Conservation (phyloP, 139 green algal genomes). For the Mesotaenium endlicherianum region DNA sequence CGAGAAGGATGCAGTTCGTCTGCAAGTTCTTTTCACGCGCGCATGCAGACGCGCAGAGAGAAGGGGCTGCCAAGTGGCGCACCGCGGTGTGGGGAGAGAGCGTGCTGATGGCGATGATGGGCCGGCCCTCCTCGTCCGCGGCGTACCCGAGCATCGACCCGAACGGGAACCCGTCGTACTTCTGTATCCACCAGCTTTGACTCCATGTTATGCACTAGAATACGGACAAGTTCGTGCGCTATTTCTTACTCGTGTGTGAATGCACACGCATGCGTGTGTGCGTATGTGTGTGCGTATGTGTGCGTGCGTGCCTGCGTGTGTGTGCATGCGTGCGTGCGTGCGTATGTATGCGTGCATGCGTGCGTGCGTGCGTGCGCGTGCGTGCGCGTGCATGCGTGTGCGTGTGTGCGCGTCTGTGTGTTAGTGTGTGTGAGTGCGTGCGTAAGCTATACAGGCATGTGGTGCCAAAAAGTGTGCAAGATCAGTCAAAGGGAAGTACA, state of each 20-base stretch:
- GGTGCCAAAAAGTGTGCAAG: too few relatives aligned
- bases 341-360: not conserved
- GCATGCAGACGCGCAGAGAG: too few relatives aligned
- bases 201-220: too few relatives aligned
- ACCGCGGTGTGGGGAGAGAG: slow-evolving; percentile 25
- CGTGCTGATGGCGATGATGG: slow-evolving; percentile 25
- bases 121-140: slow-evolving; percentile 10
- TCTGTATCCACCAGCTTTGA: too few relatives aligned
- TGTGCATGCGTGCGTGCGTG: too few relatives aligned
- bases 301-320: not conserved
- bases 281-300: not conserved
- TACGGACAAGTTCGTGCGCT: not conserved
- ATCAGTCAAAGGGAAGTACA: too few relatives aligned
- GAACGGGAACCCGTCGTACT: slow-evolving; percentile 33
- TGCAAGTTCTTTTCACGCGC: too few relatives aligned
- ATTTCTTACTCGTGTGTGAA: not conserved
- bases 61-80: not conserved
- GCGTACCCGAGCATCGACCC: slow-evolving; percentile 36
- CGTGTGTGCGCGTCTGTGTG: too few relatives aligned
- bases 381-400: too few relatives aligned
- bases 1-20: too few relatives aligned
- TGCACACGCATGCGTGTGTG: not conserved
- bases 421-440: too few relatives aligned
- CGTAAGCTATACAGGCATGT: too few relatives aligned
- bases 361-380: not conserved